A percentile compares a stretch with the other conserved stretches of the same genome.
Conservation (phyloP, 2,329 filamentous ascomycete species). For the Amylocarpus encephaloides region DNA sequence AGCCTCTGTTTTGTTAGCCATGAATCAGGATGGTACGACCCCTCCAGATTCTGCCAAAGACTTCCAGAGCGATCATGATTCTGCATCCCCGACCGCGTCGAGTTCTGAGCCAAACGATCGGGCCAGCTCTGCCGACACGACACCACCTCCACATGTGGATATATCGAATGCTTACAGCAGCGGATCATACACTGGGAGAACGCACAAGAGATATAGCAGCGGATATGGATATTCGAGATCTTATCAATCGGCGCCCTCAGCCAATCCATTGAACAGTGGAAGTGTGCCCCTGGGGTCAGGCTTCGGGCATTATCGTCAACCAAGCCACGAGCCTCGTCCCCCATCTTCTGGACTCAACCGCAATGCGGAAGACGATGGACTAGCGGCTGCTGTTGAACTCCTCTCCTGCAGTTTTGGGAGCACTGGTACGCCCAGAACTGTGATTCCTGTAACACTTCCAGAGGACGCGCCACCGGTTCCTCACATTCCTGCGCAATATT, state of each 20-base stretch:
- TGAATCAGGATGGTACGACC: slow-evolving; percentile 63
- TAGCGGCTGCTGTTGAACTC: slow-evolving; percentile 84
- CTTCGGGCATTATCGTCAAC: slow-evolving; percentile 52
- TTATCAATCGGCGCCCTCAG: slow-evolving; percentile 64
- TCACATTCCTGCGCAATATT: slow-evolving; percentile 73
- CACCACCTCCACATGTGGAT: slow-evolving; percentile 69
- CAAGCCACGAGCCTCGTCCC: slow-evolving; percentile 70
- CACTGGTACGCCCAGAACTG: slow-evolving; percentile 54
- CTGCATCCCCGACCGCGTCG: slow-evolving; percentile 73
- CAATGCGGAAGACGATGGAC: slow-evolving; percentile 74
- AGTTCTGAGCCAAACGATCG: slow-evolving; percentile 71
- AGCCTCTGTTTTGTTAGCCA: slow-evolving; percentile 88
- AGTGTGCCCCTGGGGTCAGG: slow-evolving; percentile 46
- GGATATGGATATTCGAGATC: slow-evolving; percentile 63
- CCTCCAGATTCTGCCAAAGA: slow-evolving; percentile 61
- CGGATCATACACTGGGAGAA: slow-evolving; percentile 31
- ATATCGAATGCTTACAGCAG: slow-evolving; percentile 45
- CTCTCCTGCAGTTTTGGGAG: slow-evolving; percentile 80
- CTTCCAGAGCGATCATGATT: slow-evolving; percentile 73
- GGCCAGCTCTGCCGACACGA: slow-evolving; percentile 84
- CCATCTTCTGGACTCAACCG: slow-evolving; percentile 70
- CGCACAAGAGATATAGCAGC: slow-evolving; percentile 53
- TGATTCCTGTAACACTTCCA: slow-evolving; percentile 55
- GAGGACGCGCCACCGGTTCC: slow-evolving; percentile 81
- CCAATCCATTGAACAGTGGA: slow-evolving; percentile 45